Conservation (phyloP, 2,329 filamentous ascomycete genomes). For the Cordyceps militaris region DNA sequence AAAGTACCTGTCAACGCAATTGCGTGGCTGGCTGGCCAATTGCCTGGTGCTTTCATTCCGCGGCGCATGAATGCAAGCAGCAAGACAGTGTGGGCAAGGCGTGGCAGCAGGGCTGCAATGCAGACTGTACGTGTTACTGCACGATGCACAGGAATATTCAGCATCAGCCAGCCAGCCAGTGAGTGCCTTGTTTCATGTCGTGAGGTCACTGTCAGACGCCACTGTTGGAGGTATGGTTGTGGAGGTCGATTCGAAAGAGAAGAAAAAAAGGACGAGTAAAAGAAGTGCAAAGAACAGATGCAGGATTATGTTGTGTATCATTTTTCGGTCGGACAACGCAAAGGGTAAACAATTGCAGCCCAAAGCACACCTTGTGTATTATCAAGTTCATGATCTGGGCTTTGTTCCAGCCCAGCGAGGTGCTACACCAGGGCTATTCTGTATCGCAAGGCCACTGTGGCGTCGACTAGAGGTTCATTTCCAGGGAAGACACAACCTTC, state of each 20-base stretch:
- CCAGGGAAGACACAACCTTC: background rate
- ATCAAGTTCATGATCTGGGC: no score
- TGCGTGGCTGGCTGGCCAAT: background rate
- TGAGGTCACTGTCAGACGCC: background rate
- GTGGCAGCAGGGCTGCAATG: background rate
- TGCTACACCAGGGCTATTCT: no score
- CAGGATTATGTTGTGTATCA: no score
- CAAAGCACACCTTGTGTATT: no score
- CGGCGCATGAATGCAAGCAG: background rate
- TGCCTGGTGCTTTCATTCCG: no score
- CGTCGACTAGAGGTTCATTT: background rate
- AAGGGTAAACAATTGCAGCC: no score
- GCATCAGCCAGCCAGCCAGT: background rate
- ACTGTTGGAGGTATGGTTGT: background rate
- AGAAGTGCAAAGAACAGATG: background rate
- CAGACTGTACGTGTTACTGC: background rate
- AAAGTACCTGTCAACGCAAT: no score
- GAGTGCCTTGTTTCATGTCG: no score
- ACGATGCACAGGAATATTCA: background rate
- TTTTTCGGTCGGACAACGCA: no score
- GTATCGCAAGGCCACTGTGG: background rate
- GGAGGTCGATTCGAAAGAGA: no score
- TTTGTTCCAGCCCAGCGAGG: no score
- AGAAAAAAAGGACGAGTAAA: no score
- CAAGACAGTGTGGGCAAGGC: background rate